A percentile compares a stretch with the other conserved stretches of the same genome.
phyloP scores from a whole-genome alignment of 495 filamentous ascomycete genomes.

The Talaromyces adpressus region DNA sequence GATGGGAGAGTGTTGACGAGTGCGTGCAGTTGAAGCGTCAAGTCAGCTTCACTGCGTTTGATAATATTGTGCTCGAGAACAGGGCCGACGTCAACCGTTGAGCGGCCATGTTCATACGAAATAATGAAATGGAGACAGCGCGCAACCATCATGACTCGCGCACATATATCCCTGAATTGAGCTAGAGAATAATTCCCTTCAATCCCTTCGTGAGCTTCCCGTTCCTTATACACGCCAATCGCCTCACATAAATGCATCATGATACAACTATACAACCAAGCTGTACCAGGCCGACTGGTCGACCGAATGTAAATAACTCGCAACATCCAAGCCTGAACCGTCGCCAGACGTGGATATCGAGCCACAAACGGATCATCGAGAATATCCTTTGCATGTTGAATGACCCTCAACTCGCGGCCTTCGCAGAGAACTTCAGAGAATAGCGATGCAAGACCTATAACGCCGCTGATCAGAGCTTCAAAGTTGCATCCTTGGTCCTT shows the following conservation, averaged over 20 bases:
- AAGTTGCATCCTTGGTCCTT: constrained; percentile 18
- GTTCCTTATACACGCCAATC: constrained; percentile 31
- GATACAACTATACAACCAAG: constrained; percentile 35
- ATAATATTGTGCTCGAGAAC: constrained; percentile 9
- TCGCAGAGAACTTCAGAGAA: constrained; percentile 19
- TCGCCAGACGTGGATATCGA: constrained; percentile 21
- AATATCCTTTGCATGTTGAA: constrained; percentile 24
- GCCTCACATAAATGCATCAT: constrained; percentile 38
- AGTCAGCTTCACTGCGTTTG: constrained; percentile 5
- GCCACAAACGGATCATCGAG: constrained; percentile 26
- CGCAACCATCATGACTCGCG: constrained; percentile 24
- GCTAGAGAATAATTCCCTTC: neutral
- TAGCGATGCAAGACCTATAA: constrained; percentile 25
- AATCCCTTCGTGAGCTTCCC: constrained; percentile 11
- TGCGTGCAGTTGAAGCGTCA: constrained; percentile 15
- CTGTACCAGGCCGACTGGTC: constrained; percentile 31
- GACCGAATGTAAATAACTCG: constrained; percentile 31
- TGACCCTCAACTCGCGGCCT: constrained; percentile 20
- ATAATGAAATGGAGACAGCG: constrained; percentile 26
- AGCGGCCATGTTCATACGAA: constrained; percentile 37
- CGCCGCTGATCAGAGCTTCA: constrained; percentile 27
- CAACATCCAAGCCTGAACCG: constrained; percentile 33
- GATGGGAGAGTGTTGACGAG: constrained; percentile 18
- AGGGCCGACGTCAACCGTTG: constrained; percentile 8
- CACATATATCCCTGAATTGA: constrained; percentile 15